Percentiles rank a stretch among this genome's conserved stretches.
These are phyloP conservation scores for Penicillium coffeae DNA, from an alignment of 495 filamentous ascomycete genomes.

Conservation along the genomic window DNA sequence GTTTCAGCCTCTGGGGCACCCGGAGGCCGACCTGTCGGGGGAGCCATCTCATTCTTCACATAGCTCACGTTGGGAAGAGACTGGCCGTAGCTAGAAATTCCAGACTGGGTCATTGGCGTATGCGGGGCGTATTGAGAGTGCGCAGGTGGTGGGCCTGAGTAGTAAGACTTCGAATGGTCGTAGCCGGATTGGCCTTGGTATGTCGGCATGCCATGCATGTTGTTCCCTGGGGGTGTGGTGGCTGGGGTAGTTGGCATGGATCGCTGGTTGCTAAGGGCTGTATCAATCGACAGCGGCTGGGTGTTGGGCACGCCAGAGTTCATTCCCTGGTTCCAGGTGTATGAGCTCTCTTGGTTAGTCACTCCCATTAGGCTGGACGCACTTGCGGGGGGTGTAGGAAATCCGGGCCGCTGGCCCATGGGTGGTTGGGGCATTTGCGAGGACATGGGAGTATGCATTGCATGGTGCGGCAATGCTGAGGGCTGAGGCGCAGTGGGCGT, in stretches of 20 bases:
- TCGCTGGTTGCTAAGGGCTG: slow-evolving; percentile 72
- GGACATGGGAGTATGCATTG: slow-evolving; percentile 65
- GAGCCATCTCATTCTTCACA: slow-evolving; percentile 88
- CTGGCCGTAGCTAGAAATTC: slow-evolving; percentile 67
- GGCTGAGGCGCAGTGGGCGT: slow-evolving; percentile 57
- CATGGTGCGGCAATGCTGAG: slow-evolving; percentile 75
- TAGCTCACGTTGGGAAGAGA: slow-evolving; percentile 58
- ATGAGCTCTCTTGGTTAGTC: slow-evolving; percentile 66
- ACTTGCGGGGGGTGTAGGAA: slow-evolving; percentile 91
- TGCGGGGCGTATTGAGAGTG: slow-evolving; percentile 67
- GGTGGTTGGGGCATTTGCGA: slow-evolving; percentile 64
- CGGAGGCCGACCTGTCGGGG: slow-evolving; percentile 62
- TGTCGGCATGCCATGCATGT: slow-evolving; percentile 71
- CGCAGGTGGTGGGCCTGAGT: slow-evolving; percentile 67
- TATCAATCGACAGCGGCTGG: slow-evolving; percentile 83
- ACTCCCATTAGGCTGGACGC: slow-evolving; percentile 86
- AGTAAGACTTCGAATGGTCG: slow-evolving; percentile 74
- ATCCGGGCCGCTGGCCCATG: slow-evolving; percentile 69
- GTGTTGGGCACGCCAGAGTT: slow-evolving; percentile 56
- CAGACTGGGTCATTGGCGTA: slow-evolving; percentile 57
- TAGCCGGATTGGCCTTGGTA: slow-evolving; percentile 71
- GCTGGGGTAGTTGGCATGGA: slow-evolving; percentile 93
- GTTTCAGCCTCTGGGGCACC: slow-evolving; percentile 55
- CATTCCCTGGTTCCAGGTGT: slow-evolving; percentile 73
- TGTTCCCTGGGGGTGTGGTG: slow-evolving; percentile 81